These are phyloP conservation scores for Proliferodiscus dingleyae DNA, from an alignment of 2,329 filamentous ascomycete species.

Conservation along the genomic window DNA sequence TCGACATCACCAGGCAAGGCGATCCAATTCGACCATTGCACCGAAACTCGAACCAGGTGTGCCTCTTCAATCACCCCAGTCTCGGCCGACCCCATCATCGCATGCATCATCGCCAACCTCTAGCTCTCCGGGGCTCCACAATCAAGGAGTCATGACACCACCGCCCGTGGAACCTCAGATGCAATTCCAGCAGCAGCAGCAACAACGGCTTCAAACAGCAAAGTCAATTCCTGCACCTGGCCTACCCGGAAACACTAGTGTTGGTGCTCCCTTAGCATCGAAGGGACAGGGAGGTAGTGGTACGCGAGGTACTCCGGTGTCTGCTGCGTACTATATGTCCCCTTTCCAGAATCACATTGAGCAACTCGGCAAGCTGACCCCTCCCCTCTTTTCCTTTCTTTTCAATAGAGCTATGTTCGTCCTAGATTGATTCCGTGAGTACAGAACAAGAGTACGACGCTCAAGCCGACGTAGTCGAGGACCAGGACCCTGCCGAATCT, in stretches of 20 bases:
- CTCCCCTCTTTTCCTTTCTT: conserved; percentile 40
- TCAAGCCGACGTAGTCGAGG: conserved; percentile 82
- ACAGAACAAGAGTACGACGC: conserved; percentile 97
- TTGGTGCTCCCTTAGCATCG: conserved; percentile 23
- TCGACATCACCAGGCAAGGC: conserved; percentile 64
- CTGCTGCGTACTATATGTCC: conserved; percentile 68
- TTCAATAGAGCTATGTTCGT: conserved; percentile 58
- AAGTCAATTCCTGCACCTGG: conserved; percentile 25
- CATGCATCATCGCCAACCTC: conserved; percentile 66
- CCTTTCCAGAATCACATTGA: conserved; percentile 80
- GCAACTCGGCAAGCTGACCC: conserved; percentile 81
- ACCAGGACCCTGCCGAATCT: conserved; percentile 65
- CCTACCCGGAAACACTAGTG: conserved; percentile 23
- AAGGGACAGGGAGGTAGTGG: conserved; percentile 31
- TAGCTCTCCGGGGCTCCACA: conserved; percentile 56
- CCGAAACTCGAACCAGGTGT: conserved; percentile 62
- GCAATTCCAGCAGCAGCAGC: conserved; percentile 43
- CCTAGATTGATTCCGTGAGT: conserved; percentile 59
- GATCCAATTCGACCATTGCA: conserved; percentile 69
- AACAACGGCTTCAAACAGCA: conserved; percentile 35
- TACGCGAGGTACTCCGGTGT: conserved; percentile 36
- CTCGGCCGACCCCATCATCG: conserved; percentile 76
- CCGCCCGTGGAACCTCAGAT: conserved; percentile 51
- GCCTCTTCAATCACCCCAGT: conserved; percentile 55
- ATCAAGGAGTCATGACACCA: conserved; percentile 57